Evolutionary conservation across 176 grass and related monocot species (phyloP).

Genomic region (Carex littledalei): DNA sequence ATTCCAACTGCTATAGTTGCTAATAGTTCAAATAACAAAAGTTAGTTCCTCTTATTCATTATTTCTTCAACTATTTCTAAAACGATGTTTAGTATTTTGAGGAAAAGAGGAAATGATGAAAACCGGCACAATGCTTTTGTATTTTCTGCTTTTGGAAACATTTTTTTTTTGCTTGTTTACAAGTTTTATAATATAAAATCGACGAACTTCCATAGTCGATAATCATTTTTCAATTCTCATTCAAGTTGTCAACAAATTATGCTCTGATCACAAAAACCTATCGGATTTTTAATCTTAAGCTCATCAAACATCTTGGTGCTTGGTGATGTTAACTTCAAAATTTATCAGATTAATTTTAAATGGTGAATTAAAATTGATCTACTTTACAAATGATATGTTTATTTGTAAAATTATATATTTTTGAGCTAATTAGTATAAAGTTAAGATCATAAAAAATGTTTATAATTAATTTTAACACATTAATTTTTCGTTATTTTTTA

Average conservation of each 20-base stretch:
- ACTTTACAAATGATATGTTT: too few species aligned
- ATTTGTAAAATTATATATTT: too few species aligned
- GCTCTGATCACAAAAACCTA: too few species aligned
- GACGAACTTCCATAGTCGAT: not conserved
- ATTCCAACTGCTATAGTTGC: not conserved
- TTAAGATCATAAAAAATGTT: too few species aligned
- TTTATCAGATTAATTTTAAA: too few species aligned
- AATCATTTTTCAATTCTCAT: not conserved
- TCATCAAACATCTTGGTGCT: too few species aligned
- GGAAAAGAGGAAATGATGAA: not conserved
- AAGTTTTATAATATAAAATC: not conserved
- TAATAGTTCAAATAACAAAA: not conserved
- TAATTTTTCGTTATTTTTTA: too few species aligned
- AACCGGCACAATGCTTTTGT: not conserved
- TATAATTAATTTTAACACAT: too few species aligned
- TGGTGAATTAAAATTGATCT: too few species aligned
- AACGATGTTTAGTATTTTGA: not conserved
- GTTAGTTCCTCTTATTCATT: not conserved
- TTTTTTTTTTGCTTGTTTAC: not conserved
- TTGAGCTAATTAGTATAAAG: too few species aligned
- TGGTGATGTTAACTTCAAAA: too few species aligned
- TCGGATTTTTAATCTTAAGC: too few species aligned
- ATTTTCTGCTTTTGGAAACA: not conserved
- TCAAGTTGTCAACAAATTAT: not conserved
- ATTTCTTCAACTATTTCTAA: not conserved